Base-by-base conservation (phyloP, 2,329 filamentous ascomycete species). In the Paramyrothecium sp. region DNA sequence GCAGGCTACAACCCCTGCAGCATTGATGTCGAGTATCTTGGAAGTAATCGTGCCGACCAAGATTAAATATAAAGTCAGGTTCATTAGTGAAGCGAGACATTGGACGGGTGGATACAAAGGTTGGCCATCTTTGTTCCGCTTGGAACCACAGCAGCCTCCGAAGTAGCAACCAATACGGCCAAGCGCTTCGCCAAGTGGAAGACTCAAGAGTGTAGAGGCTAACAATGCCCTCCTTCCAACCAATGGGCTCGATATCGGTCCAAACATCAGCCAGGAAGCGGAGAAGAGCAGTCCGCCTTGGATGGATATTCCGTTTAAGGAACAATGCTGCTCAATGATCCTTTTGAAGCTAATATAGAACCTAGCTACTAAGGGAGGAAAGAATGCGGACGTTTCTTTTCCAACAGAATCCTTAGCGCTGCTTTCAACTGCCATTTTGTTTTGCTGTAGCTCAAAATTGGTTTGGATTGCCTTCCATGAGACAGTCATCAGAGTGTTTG, bases 141-240 rank as follows among this genome's bases (percentile, higher is more conserved):
- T 16, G 4, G 56, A 33, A 23, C 53, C 44, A 16, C 56, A 58
- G 34, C 56, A 58, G 21, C 56, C 56, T 11, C 48, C 56, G 56
- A 56, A 50, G 20, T 53, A 56, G 50, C 56, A 58, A 16, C 56
- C 56, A 16, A 56, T 20, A 3, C 56, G 56, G 12, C 56, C 56
- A 26, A 58, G 13, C 3, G 50, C 56, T 51, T 58, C 56, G 13
- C 56, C 56, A 4, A 56, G 11, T 1, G 51, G 44, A 3, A 58
- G 50, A 20, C 56, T 56, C 17, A 58, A 23, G 13, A 26, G 50
- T 7, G 30, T 26, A 11, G 44, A 41, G 20, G 48, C 21, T 13
- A 58, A 26, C 7, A 58, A 53, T n/a, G 2, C 10, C 5, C 7
- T 46, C 33, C 19, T 58, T 20, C 3, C 53, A 44, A 2, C 3